phyloP scores from a whole-genome alignment of 176 grass and related monocot genomes.

The Aegilops longissima region DNA sequence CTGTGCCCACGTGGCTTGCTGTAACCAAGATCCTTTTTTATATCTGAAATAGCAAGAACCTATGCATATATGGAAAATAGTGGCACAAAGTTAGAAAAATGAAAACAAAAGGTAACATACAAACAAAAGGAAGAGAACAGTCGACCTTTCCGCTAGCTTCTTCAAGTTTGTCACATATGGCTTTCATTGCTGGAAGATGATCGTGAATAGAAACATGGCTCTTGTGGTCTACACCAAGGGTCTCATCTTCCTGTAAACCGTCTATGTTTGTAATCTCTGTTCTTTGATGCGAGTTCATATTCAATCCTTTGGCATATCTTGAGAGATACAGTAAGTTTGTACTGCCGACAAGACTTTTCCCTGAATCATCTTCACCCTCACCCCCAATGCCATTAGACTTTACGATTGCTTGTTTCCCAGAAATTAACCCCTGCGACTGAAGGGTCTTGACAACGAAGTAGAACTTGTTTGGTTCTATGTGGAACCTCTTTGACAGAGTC shows the following conservation, averaged over 20 bases:
- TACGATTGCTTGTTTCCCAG: conserved; percentile 74
- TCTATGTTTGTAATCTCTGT: conserved; percentile 60
- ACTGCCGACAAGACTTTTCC: conserved; percentile 50
- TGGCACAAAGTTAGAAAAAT: conserved; percentile 32
- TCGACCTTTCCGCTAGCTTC: conserved; percentile 75
- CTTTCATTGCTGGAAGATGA: conserved; percentile 82
- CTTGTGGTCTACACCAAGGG: conserved; percentile 32
- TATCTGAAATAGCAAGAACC: conserved; percentile 81
- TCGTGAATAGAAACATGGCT: conserved; percentile 72
- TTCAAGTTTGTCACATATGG: conserved; percentile 90
- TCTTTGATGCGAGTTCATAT: conserved; percentile 77
- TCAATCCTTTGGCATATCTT: conserved; percentile 48
- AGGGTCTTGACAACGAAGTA: conserved; percentile 79
- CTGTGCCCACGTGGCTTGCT: conserved; percentile 61
- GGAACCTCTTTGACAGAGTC: conserved; percentile 56
- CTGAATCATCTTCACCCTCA: conserved; percentile 41
- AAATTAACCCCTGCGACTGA: conserved; percentile 57
- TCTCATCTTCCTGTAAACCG: conserved; percentile 40
- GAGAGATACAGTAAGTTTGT: conserved; percentile 79
- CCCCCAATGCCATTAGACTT: conserved; percentile 56
- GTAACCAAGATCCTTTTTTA: conserved; percentile 79
- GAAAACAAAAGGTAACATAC: neutral
- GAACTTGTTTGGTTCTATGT: conserved; percentile 71
- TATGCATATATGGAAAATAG: conserved; percentile 26
- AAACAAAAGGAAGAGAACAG: neutral